These are phyloP conservation scores for Phytophthora quininea DNA, from an alignment of 352 stramenopile genomes.

Conservation along the genomic window DNA sequence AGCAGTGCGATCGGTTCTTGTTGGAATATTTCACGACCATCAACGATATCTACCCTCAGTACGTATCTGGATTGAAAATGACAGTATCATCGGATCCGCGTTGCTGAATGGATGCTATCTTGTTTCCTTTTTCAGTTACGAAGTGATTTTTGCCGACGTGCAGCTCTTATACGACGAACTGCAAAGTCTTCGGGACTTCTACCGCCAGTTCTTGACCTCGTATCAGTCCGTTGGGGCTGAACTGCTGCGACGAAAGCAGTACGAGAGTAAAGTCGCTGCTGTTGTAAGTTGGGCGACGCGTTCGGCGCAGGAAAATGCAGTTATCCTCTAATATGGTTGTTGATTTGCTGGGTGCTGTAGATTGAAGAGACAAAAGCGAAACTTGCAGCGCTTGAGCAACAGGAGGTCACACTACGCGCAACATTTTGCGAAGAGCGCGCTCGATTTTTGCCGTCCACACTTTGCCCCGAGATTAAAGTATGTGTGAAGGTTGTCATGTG, in stretches of 20 bases:
- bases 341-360: slow-evolving; percentile 19
- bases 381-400: slow-evolving; percentile 51
- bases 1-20: slow-evolving; percentile 85
- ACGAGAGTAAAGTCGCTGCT: slow-evolving; percentile 55
- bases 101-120: neutral
- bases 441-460: slow-evolving; percentile 69
- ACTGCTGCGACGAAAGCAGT: slow-evolving; percentile 57
- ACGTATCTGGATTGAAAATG: slow-evolving; percentile 16
- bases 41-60: slow-evolving; percentile 85
- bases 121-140: slow-evolving; percentile 46
- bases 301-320: neutral
- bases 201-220: slow-evolving; percentile 76
- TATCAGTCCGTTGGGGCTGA: slow-evolving; percentile 66
- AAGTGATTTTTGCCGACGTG: slow-evolving; percentile 65
- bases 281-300: slow-evolving; percentile 39
- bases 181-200: slow-evolving; percentile 79
- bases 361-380: slow-evolving; percentile 61
- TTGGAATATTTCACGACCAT: slow-evolving; percentile 83
- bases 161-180: slow-evolving; percentile 83
- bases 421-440: slow-evolving; percentile 65
- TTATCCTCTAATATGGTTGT: neutral
- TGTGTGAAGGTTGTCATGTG: too few relatives aligned
- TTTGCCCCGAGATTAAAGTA: slow-evolving; percentile 80
- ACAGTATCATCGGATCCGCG: neutral
- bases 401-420: slow-evolving; percentile 49